Evolutionary conservation across 2,329 filamentous ascomycete species (phyloP).

Genomic region (Fusarium stilboides): DNA sequence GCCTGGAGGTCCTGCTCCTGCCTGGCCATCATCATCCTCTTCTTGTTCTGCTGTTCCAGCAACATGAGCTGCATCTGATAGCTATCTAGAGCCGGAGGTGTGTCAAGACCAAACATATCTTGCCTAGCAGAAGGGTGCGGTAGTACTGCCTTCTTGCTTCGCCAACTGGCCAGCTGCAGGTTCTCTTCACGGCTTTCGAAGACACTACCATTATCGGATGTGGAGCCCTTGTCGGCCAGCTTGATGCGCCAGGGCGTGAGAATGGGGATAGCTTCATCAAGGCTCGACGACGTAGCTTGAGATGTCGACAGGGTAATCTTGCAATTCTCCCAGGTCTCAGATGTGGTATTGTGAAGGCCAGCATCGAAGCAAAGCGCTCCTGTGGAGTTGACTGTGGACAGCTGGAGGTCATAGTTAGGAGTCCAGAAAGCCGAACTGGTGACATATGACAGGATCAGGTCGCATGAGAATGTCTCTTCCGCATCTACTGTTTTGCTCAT

Average conservation of each 20-base stretch:
- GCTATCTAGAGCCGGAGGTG: constrained; percentile 59
- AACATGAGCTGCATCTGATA: constrained; percentile 93
- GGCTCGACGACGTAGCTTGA: constrained; percentile 70
- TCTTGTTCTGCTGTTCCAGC: constrained; percentile 89
- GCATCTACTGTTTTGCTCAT: constrained; percentile 50
- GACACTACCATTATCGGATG: constrained; percentile 47
- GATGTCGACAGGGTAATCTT: constrained; percentile 75
- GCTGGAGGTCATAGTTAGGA: constrained; percentile 73
- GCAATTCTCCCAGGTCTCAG: constrained; percentile 74
- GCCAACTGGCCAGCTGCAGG: constrained; percentile 51
- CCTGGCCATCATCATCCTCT: constrained; percentile 85
- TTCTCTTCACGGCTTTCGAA: constrained; percentile 59
- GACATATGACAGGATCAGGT: constrained; percentile 72
- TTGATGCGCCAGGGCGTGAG: constrained; percentile 72
- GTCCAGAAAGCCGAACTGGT: constrained; percentile 71
- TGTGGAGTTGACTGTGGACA: constrained; percentile 69
- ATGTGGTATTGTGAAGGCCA: constrained; percentile 73
- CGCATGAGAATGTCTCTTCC: constrained; percentile 52
- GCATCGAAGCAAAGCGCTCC: constrained; percentile 74
- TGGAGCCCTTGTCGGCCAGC: constrained; percentile 55
- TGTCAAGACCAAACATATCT: constrained; percentile 26
- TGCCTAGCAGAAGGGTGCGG: constrained; percentile 9
- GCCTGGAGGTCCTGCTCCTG: constrained; percentile 75
- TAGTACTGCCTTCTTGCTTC: constrained; percentile 59
- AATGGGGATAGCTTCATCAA: constrained; percentile 69